Conservation (phyloP, 176 grass and related monocot genomes). For the Oropetium thomaeum region DNA sequence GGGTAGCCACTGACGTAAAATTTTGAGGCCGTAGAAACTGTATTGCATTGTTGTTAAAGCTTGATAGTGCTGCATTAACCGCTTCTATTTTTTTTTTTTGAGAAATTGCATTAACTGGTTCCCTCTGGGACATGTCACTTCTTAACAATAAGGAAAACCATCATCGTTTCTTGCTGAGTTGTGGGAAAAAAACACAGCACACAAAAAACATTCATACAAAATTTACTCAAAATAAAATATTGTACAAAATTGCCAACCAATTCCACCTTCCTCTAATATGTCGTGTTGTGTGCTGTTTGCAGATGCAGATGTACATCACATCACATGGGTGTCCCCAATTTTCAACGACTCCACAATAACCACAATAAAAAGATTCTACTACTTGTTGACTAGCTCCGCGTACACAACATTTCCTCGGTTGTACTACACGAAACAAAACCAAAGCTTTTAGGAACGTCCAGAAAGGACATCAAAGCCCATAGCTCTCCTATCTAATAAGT, state of each 20-base stretch:
- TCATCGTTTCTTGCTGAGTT: not conserved
- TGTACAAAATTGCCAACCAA: not conserved
- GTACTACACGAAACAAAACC: not conserved
- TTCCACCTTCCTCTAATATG: not conserved
- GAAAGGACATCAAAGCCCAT: not conserved
- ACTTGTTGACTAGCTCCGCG: no score
- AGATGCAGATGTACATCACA: not conserved
- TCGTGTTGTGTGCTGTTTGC: not conserved
- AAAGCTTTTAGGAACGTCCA: not conserved
- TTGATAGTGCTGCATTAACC: not conserved
- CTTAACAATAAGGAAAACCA: not conserved
- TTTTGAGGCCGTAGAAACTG: not conserved
- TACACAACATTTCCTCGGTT: not conserved
- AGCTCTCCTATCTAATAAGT: not conserved
- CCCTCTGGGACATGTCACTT: not conserved
- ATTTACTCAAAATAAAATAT: no score
- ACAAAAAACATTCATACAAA: not conserved
- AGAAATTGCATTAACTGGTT: no score
- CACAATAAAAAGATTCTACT: not conserved
- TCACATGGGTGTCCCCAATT: conserved; percentile 13
- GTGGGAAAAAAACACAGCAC: not conserved
- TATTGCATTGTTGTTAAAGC: not conserved
- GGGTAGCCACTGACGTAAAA: no score
- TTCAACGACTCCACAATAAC: not conserved
- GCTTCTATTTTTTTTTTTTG: no score